Evolutionary conservation across 164 flowering plant genomes (phyloP).

Genomic region (Cinnamomum micranthum): DNA sequence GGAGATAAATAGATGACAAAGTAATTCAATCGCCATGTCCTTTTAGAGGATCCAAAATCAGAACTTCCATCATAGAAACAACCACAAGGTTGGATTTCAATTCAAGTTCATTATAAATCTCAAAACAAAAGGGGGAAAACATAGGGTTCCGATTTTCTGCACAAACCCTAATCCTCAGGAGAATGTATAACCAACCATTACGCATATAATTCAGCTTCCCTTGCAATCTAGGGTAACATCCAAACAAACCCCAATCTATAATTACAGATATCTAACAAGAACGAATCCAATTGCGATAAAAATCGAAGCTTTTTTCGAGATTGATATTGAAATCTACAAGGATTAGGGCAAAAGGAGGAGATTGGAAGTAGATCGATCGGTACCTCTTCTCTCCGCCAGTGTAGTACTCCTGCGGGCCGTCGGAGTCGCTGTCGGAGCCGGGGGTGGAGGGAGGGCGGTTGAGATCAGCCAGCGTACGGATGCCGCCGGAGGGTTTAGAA

Average conservation of each 20-base stretch:
- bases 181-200: no score
- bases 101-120: no score
- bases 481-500: constrained; percentile 2
- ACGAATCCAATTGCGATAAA: neutral
- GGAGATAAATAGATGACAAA: no score
- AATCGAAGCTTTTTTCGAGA: neutral
- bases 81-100: no score
- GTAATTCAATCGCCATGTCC: no score
- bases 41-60: no score
- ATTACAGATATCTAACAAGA: neutral
- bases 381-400: constrained; percentile 11
- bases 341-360: neutral
- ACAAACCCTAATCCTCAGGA: no score
- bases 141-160: neutral
- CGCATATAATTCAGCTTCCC: no score
- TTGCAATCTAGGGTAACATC: neutral
- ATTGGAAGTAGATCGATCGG: neutral
- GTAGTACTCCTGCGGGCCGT: constrained; percentile 11
- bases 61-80: no score
- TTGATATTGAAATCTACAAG: neutral
- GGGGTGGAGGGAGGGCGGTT: constrained; percentile 2
- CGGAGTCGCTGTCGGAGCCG: constrained; percentile 7
- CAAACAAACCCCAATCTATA: neutral
- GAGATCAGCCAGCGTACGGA: constrained; percentile 5
- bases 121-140: neutral